Evolutionary conservation across 805 yeast species (phyloP), one percentile per base, ranked within the genome.

Genomic region (Candida oleophila): DNA sequence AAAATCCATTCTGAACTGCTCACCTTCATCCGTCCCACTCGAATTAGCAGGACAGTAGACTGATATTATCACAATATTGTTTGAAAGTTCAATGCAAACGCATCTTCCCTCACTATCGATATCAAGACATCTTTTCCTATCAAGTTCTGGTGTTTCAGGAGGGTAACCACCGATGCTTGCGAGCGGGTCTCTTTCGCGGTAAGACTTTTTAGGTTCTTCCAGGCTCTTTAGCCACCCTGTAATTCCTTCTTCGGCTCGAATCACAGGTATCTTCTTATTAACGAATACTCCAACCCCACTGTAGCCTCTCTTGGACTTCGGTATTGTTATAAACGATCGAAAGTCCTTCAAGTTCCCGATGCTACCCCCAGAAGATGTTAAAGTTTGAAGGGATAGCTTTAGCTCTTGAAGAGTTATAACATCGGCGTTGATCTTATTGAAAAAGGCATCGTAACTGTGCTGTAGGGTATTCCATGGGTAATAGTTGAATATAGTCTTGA

Each of bases 11-110:
- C 95, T 65, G 53, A 73, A 83, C 11, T 55, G 57, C 52, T 83
- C 87, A 2, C 83, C 96, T 22, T 81, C 85, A 21, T 79, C 85
- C 0, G 89, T 80, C 1, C 76, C 79, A 63, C 73, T 72, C 0
- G 97, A 88, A 60, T 89, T 89, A 1, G 98, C 98, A 0, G 98
- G 98, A 60, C 97, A 92, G 59, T 92, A 92, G 3, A 85, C 74
- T 0, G 83, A 72, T 39, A 87, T 77, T 0, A 87, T 62, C 2
- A 87, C 87, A 0, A 81, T 57, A 44, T 81, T 77, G 50, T 73
- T 76, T 1, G 83, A 79, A 20, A 91, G 59, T 57, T 94, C 98
- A 0, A 91, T 65, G 3, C 88, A 75, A 2, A 90, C 76, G 49
- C 88, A 80, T 38, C 99, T 71, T 1, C 98, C 98, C 61, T 94